Conservation (phyloP, 352 stramenopile genomes). For the Globisporangium radiosum region DNA sequence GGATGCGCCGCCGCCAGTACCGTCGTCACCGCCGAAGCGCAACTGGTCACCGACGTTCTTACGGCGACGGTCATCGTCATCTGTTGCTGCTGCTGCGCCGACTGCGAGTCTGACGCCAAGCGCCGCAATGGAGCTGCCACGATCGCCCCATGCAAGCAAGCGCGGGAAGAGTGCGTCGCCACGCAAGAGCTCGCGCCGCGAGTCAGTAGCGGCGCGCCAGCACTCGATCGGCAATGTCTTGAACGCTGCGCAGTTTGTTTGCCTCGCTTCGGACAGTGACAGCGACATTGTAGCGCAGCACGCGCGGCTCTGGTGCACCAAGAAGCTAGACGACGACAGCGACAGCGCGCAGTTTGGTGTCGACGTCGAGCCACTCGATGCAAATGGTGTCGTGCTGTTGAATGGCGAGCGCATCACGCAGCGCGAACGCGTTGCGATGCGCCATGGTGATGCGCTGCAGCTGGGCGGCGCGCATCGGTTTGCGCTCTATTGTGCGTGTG, state of each 20-base stretch:
- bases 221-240: not conserved
- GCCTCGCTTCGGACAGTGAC: not conserved
- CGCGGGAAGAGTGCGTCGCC: not conserved
- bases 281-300: slow-evolving; percentile 22
- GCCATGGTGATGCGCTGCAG: slow-evolving; percentile 43
- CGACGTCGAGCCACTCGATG: slow-evolving; percentile 28
- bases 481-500: slow-evolving; percentile 32
- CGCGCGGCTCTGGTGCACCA: slow-evolving; percentile 22
- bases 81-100: slow-evolving; percentile 15
- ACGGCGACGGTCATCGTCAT: slow-evolving; percentile 18
- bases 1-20: not conserved
- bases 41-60: slow-evolving; percentile 37
- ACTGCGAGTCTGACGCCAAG: not conserved
- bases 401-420: slow-evolving; percentile 27
- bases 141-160: not conserved
- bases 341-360: slow-evolving; percentile 7
- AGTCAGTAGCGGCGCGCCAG: slow-evolving; percentile 6
- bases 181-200: not conserved
- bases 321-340: not conserved
- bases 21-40: slow-evolving; percentile 18
- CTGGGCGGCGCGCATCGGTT: slow-evolving; percentile 36
- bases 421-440: slow-evolving; percentile 16
- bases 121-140: not conserved
- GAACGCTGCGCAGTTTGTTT: too few relatives aligned
- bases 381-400: slow-evolving; percentile 26